Evolutionary conservation across 129 eudicot species (phyloP), one percentile per base, ranked within the genome.

Genomic region (Lonicera japonica): DNA sequence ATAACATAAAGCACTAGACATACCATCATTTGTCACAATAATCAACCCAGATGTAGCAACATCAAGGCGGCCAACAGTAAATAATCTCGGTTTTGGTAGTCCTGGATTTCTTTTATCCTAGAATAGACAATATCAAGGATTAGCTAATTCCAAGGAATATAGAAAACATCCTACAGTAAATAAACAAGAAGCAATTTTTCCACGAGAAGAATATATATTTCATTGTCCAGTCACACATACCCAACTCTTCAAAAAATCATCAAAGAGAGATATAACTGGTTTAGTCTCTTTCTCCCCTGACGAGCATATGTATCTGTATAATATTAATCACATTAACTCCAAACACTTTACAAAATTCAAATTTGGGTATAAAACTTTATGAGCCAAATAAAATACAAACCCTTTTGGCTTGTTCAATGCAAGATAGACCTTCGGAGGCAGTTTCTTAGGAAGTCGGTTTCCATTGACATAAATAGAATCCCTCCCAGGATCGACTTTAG

Each of bases 321-420:
- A 16, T 54, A 43, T 34, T 19, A 3, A 4, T 8, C 65, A 19
- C 25, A 38, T 58, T 11, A 60, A 74, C 60, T 54, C 20, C 76
- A 53, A 57, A 46, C 64, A 63, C 15, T 43, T 21, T 48, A 55
- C 48, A 14, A 39, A 15, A 50, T 18, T 51, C 6, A 8, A 52
- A 60, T 11, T 8, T 2, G 63, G 22, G 22, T 8, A 1, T 10
- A 21, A 47, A 11, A 29, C 36, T 20, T 5, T 47, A 41, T 21
- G 17, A 36, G 15, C 17, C 16, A 43, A 10, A 61, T 47, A 63
- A 53, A 67, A 64, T 48, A 70, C 79, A 59, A 68, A 91, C 97
- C 99, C 99, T 79, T 92, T 92, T 58, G 99, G 99, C 89, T 92
- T 92, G 95, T 92, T 92, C 54, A 92, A 68, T 48, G 99, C 99